Percentiles rank a stretch among this genome's conserved stretches.
Evolutionary conservation across 768 basidiomycete genomes (phyloP).

Genomic region (Lepiota brunneoincarnata): DNA sequence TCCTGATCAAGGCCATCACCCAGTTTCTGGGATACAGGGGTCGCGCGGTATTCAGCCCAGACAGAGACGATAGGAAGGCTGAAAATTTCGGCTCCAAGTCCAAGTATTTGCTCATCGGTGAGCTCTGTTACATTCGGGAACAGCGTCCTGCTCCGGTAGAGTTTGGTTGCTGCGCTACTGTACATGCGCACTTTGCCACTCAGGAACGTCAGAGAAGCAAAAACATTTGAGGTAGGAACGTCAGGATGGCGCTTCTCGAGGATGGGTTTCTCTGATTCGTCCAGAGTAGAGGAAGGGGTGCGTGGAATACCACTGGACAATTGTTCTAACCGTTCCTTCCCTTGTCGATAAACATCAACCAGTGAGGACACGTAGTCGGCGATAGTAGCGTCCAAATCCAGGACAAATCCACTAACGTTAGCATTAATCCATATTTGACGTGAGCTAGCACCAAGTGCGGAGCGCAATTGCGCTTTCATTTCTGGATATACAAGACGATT

Average conservation of each 20-base stretch:
- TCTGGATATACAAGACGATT: slow-evolving; percentile 79
- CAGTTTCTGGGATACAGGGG: slow-evolving; percentile 40
- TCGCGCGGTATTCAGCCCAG: slow-evolving; percentile 79
- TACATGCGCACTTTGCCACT: slow-evolving; percentile 84
- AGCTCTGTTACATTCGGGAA: slow-evolving; percentile 37
- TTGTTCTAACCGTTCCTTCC: slow-evolving; percentile 72
- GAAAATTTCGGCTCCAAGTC: slow-evolving; percentile 60
- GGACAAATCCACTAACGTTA: slow-evolving; percentile 77
- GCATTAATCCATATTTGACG: slow-evolving; percentile 62
- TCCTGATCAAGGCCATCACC: slow-evolving; percentile 30
- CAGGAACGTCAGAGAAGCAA: slow-evolving; percentile 69
- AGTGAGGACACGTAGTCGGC: slow-evolving; percentile 78
- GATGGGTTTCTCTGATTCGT: slow-evolving; percentile 16
- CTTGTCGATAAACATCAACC: slow-evolving; percentile 80
- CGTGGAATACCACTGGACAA: slow-evolving; percentile 57
- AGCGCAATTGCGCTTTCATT: slow-evolving; percentile 73
- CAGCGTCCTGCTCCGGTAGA: slow-evolving; percentile 34
- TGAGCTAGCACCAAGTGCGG: slow-evolving; percentile 43
- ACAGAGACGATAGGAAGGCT: slow-evolving; percentile 76
- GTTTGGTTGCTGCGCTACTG: slow-evolving; percentile 40
- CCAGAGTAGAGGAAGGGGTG: slow-evolving; percentile 27
- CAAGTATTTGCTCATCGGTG: slow-evolving; percentile 52
- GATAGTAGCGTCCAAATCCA: slow-evolving; percentile 82
- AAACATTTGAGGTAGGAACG: slow-evolving; percentile 57
- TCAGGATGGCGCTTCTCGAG: slow-evolving; percentile 31